These are phyloP conservation scores for Umbilicus rupestris DNA, from an alignment of 164 flowering plant genomes.

Conservation along the genomic window DNA sequence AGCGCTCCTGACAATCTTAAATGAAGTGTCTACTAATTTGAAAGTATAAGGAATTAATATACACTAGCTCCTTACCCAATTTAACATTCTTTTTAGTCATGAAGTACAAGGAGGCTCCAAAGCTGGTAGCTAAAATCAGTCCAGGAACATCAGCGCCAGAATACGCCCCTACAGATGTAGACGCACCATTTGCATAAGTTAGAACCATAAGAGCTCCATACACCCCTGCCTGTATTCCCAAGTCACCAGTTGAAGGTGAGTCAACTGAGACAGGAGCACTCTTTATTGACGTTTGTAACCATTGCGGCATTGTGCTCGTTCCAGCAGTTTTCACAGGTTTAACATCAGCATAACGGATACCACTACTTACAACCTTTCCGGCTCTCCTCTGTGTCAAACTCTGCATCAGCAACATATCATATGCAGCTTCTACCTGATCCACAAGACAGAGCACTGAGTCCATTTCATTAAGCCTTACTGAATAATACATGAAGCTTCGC, in stretches of 20 bases:
- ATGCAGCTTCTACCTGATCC: conserved; percentile 89
- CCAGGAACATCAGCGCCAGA: conserved; percentile 89
- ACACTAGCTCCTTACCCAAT: conserved; percentile 40
- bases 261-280: conserved; percentile 56
- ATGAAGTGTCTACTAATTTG: not conserved
- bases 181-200: conserved; percentile 64
- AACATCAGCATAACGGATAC: conserved; percentile 79
- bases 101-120: conserved; percentile 88
- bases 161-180: conserved; percentile 36
- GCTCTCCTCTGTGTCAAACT: conserved; percentile 74
- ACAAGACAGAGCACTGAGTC: not conserved
- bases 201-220: conserved; percentile 79
- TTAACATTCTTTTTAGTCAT: conserved; percentile 72
- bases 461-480: not conserved
- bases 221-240: conserved; percentile 79
- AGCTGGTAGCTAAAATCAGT: conserved; percentile 70
- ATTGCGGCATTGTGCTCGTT: conserved; percentile 53
- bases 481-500: not conserved
- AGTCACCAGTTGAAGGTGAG: conserved; percentile 44
- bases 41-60: not conserved
- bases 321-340: conserved; percentile 41
- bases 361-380: conserved; percentile 67
- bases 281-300: conserved; percentile 58
- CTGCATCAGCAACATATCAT: conserved; percentile 90
- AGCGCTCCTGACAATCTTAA: not conserved